phyloP scores from a whole-genome alignment of 2,329 filamentous ascomycete genomes.

The Eutypa lata region DNA sequence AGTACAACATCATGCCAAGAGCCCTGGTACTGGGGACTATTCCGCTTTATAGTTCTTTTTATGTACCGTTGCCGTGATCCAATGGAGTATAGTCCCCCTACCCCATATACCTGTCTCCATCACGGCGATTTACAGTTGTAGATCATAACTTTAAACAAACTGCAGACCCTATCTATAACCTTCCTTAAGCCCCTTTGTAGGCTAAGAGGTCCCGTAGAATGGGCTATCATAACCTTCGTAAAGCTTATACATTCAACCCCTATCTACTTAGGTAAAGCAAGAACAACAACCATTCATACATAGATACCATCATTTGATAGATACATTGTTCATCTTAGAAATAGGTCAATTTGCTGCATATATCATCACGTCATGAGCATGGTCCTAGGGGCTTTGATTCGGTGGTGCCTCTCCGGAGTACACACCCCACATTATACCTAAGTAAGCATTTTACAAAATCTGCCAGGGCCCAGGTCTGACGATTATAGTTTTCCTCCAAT shows the following conservation, averaged over 20 bases:
- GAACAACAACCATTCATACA: no score
- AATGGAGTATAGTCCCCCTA: neutral
- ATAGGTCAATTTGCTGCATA: no score
- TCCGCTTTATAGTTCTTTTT: neutral
- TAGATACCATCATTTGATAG: no score
- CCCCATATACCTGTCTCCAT: neutral
- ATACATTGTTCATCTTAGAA: no score
- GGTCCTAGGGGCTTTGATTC: neutral
- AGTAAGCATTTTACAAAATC: no score
- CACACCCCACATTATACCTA: no score
- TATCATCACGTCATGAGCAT: no score
- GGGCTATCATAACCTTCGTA: neutral
- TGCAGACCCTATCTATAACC: neutral
- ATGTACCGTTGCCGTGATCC: neutral
- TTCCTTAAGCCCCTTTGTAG: neutral
- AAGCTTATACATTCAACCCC: neutral
- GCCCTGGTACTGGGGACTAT: neutral
- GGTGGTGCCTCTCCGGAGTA: neutral
- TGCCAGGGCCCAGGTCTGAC: neutral
- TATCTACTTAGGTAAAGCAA: neutral
- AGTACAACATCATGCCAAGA: neutral
- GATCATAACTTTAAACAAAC: neutral
- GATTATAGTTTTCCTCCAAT: neutral
- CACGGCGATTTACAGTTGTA: neutral
- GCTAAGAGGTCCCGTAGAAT: neutral